These are phyloP conservation scores for Nicotiana tomentosiformis DNA, from an alignment of 257 asterid species.

Conservation along the genomic window DNA sequence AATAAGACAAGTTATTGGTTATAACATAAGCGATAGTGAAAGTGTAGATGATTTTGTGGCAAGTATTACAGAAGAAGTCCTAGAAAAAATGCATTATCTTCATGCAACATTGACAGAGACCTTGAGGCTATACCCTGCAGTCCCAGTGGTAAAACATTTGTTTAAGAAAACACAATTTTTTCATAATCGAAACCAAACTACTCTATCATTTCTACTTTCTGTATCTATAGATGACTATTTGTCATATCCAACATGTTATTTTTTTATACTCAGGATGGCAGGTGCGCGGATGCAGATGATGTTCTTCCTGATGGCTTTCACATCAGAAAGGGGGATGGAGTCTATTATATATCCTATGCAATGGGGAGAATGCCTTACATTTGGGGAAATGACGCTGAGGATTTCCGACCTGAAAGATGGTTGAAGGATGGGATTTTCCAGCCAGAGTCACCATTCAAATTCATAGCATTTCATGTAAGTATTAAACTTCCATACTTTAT, in stretches of 20 bases:
- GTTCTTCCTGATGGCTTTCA: conserved; percentile 63
- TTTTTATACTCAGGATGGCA: conserved; percentile 44
- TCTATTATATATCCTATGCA: conserved; percentile 54
- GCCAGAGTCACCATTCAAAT: conserved; percentile 67
- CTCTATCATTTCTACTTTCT: neutral
- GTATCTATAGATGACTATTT: neutral
- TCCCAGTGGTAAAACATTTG: conserved; percentile 44
- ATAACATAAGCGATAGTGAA: conserved; percentile 8
- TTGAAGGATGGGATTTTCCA: conserved; percentile 50
- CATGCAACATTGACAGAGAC: conserved; percentile 69
- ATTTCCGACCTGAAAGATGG: conserved; percentile 70
- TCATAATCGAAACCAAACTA: neutral
- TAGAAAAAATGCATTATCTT: conserved; percentile 63
- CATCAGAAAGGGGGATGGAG: conserved; percentile 58
- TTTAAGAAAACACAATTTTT: neutral
- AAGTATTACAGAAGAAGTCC: conserved; percentile 47
- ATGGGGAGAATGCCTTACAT: conserved; percentile 67
- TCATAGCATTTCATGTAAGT: conserved; percentile 60
- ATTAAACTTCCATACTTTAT: neutral
- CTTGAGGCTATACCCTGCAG: conserved; percentile 73
- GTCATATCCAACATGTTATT: neutral
- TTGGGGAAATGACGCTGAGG: conserved; percentile 72
- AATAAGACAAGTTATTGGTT: conserved; percentile 15
- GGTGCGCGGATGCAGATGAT: conserved; percentile 62
- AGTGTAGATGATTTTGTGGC: conserved; percentile 30